Base-by-base conservation (phyloP, 179 eudicot genomes). In the Beta macrorhiza region DNA sequence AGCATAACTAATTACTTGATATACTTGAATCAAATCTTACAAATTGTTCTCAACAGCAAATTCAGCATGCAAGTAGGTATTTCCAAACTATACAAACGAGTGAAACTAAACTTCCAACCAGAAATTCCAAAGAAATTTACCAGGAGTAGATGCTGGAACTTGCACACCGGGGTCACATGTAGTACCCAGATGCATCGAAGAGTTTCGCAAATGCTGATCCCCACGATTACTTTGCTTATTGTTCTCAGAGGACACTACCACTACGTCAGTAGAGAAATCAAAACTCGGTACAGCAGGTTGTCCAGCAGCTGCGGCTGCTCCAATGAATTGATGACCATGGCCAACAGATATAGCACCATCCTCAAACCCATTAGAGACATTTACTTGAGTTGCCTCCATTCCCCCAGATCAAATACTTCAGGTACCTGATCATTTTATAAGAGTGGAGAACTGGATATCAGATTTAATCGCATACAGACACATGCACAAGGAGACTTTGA, bases 351-450 rank as follows among this genome's bases (percentile, higher is more conserved):
- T 59, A 7, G 32, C 80, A 58, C 29, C 73, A 42, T 76, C 64
- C 62, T 17, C 74, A 61, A 19, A 74, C 20, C 56, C 74, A 42
- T 79, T 57, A 9, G 74, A 57, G 32, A 44, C 58, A 83, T 59
- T 61, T 32, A 64, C 44, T 55, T 71, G 83, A 75, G 78, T 64
- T 47, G 63, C 75, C 71, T 77, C 83, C 81, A 84, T 82, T 62
- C 15, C 64, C 83, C 25, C 11, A 15, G 9, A 29, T 44, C 49
- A 67, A 62, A 47, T 17, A n/a, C 10, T 58, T 59, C 25, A 29
- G 72, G 74, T 52, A 19, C 67, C 74, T n/a, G 22, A 14, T 49
- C 25, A 5, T 59, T 37, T 52, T 32, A 25, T 42, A 69, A 67
- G 19, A 70, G 15, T 17, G 44, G 37, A 69, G n/a, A 68, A 77